These are phyloP conservation scores for Clavaria fumosa DNA, from an alignment of 768 basidiomycete species.

Conservation along the genomic window DNA sequence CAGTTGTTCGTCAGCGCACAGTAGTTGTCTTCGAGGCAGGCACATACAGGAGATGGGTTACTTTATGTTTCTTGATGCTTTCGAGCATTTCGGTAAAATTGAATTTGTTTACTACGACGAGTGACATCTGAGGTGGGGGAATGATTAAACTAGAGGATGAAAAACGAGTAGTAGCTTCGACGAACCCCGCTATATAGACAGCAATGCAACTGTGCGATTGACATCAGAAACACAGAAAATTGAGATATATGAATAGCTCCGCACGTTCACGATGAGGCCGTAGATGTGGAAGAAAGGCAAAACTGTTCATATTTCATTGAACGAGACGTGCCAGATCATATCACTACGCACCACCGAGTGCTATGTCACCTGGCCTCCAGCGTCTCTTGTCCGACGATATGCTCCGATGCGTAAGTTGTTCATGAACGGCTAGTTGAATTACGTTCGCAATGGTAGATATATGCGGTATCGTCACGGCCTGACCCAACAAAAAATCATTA, in stretches of 20 bases:
- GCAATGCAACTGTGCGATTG: conserved; percentile 33
- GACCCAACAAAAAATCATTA: conserved; percentile 1
- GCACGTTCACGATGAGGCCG: conserved; percentile 44
- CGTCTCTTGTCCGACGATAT: conserved; percentile 31
- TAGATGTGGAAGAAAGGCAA: conserved; percentile 57
- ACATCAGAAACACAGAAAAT: too few relatives aligned
- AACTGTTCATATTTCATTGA: conserved; percentile 20
- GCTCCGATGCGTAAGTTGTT: conserved; percentile 31
- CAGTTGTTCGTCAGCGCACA: background rate
- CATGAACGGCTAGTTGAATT: conserved; percentile 42
- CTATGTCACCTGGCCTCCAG: conserved; percentile 45
- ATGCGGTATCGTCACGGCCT: conserved; percentile 51
- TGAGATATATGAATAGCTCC: conserved; percentile 8
- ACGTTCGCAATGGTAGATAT: conserved; percentile 44
- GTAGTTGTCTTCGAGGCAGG: background rate
- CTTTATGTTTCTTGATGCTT: conserved; percentile 41
- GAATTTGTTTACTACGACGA: conserved; percentile 50
- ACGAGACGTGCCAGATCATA: background rate
- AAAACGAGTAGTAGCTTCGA: background rate
- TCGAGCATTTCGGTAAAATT: conserved; percentile 44
- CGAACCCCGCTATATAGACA: conserved; percentile 39
- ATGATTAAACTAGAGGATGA: background rate
- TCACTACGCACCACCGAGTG: conserved; percentile 34
- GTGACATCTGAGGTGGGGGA: conserved; percentile 22
- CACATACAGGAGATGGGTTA: conserved; percentile 36